These are phyloP conservation scores for Fusarium transvaalense DNA, from an alignment of 2,329 filamentous ascomycete species.

Conservation along the genomic window DNA sequence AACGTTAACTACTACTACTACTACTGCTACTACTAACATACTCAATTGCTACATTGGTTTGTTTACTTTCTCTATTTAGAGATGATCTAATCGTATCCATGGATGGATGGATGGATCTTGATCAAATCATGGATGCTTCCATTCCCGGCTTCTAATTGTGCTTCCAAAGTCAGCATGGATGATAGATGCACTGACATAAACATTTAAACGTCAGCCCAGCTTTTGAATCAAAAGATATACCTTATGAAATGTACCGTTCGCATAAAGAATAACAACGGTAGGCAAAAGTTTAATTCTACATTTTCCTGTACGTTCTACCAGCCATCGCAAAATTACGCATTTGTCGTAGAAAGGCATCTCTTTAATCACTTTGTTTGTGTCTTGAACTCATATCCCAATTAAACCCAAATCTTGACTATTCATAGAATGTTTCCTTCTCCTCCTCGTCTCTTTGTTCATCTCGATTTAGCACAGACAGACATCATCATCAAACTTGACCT, in stretches of 20 bases:
- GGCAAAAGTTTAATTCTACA: not conserved
- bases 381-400: constrained; percentile 12
- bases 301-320: not conserved
- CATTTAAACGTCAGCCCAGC: constrained; percentile 23
- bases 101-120: not conserved
- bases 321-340: constrained; percentile 17
- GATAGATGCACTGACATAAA: constrained; percentile 43
- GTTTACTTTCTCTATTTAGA: constrained; percentile 15
- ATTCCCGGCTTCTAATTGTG: constrained; percentile 33
- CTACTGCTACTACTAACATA: not conserved
- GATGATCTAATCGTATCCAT: constrained; percentile 5
- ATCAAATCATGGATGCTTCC: constrained; percentile 7
- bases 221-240: not conserved
- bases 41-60: not conserved
- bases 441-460: constrained; percentile 27
- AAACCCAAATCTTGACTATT: constrained; percentile 6
- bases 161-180: constrained; percentile 30
- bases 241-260: constrained; percentile 30
- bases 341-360: constrained; percentile 7
- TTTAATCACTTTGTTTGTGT: not conserved
- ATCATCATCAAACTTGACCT: constrained; percentile 17
- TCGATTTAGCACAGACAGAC: constrained; percentile 21
- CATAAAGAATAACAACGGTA: constrained; percentile 42
- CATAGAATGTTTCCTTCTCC: constrained; percentile 7
- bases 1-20: not conserved